phyloP scores from a whole-genome alignment of 768 basidiomycete genomes.

The Boletellus ananas region DNA sequence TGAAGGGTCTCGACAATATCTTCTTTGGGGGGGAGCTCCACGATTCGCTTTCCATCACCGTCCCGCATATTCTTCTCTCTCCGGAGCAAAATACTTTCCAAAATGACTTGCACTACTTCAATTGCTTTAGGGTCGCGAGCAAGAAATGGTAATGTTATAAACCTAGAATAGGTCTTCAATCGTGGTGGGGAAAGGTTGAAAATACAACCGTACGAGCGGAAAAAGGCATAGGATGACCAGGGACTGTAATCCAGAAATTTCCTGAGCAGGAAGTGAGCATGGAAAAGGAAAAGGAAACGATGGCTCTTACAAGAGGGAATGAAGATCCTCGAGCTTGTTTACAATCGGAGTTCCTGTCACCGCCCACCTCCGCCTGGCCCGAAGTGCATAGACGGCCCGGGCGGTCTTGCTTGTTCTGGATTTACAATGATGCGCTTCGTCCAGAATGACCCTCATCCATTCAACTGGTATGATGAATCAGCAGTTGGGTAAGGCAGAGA shows the following conservation, averaged over 20 bases:
- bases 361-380: constrained; percentile 81
- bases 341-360: constrained; percentile 96
- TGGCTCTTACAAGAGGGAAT: constrained; percentile 71
- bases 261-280: constrained; percentile 34
- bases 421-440: constrained; percentile 96
- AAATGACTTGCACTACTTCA: constrained; percentile 91
- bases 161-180: constrained; percentile 41
- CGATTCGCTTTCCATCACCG: constrained; percentile 79
- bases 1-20: constrained; percentile 70
- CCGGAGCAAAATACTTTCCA: constrained; percentile 82
- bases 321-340: constrained; percentile 88
- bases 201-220: constrained; percentile 63
- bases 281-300: constrained; percentile 29
- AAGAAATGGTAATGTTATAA: constrained; percentile 89
- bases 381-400: constrained; percentile 82
- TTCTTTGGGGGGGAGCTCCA: constrained; percentile 84
- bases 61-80: constrained; percentile 94
- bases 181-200: not conserved
- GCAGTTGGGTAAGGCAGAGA: not conserved
- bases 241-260: constrained; percentile 76
- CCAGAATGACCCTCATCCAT: constrained; percentile 80
- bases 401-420: constrained; percentile 84
- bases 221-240: constrained; percentile 84
- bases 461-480: constrained; percentile 45
- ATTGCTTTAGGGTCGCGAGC: constrained; percentile 89